Percentiles rank a stretch among this genome's conserved stretches.
These are phyloP conservation scores for Kodamaea kaohsiungensis DNA, from an alignment of 805 yeast species.

Conservation along the genomic window DNA sequence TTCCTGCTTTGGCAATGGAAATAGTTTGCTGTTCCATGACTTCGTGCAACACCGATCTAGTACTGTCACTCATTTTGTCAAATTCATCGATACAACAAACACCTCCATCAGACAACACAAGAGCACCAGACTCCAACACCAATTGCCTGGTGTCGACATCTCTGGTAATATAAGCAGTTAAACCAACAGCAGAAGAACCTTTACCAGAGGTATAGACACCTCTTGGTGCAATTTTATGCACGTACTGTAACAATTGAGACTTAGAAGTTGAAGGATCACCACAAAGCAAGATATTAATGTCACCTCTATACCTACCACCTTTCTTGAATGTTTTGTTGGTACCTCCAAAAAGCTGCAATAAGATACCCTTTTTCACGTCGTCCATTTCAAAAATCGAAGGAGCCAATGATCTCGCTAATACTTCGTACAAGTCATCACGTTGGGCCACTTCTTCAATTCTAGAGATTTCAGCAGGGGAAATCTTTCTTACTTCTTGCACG, in stretches of 20 bases:
- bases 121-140: constrained; percentile 94
- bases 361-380: constrained; percentile 93
- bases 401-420: constrained; percentile 86
- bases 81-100: constrained; percentile 98
- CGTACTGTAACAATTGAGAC: constrained; percentile 91
- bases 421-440: constrained; percentile 80
- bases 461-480: constrained; percentile 68
- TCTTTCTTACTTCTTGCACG: constrained; percentile 71
- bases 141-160: constrained; percentile 92
- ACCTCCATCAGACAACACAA: constrained; percentile 96
- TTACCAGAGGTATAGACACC: constrained; percentile 98
- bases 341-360: constrained; percentile 94
- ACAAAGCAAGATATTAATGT: constrained; percentile 84
- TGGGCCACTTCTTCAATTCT: constrained; percentile 60
- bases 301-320: constrained; percentile 97
- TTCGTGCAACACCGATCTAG: constrained; percentile 94
- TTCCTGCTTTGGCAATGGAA: constrained; percentile 97
- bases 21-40: constrained; percentile 99
- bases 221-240: constrained; percentile 96
- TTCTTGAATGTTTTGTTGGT: constrained; percentile 83
- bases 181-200: constrained; percentile 98
- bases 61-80: constrained; percentile 94
- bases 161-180: constrained; percentile 94
- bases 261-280: constrained; percentile 99
- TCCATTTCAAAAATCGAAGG: constrained; percentile 97